Evolutionary conservation across 345 rosid species (phyloP).

Genomic region (Lepidium sativum): DNA sequence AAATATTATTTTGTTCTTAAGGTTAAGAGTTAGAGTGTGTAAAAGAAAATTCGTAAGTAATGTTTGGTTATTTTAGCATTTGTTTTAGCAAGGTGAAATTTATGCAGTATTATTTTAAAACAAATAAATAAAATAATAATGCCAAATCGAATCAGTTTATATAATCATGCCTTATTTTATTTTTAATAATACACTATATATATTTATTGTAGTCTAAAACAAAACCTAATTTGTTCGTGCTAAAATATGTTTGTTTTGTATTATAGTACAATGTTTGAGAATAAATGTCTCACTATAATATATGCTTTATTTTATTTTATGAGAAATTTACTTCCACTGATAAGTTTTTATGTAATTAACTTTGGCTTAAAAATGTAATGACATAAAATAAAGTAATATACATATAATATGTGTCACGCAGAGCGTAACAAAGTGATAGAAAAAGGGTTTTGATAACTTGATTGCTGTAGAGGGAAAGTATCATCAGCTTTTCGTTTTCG

Average conservation of each 20-base stretch:
- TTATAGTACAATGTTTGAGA: neutral
- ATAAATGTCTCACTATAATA: neutral
- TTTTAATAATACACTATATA: too few species aligned
- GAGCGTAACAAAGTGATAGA: conserved; percentile 8
- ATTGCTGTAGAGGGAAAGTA: conserved; percentile 34
- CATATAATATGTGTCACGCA: neutral
- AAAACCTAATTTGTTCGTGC: too few species aligned
- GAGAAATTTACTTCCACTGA: too few species aligned
- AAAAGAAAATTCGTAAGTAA: neutral
- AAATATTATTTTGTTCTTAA: too few species aligned
- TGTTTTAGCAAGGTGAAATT: neutral
- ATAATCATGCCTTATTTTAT: neutral
- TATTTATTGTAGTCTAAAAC: too few species aligned
- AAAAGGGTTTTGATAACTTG: conserved; percentile 27
- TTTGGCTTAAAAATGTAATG: too few species aligned
- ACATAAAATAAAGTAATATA: neutral
- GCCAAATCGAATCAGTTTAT: neutral
- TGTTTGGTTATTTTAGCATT: neutral
- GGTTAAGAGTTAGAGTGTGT: neutral
- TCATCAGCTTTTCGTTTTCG: conserved; percentile 24
- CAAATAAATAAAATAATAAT: too few species aligned
- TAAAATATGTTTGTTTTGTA: neutral
- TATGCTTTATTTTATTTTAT: too few species aligned
- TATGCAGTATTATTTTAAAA: too few species aligned
- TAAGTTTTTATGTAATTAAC: too few species aligned